Evolutionary conservation across 345 rosid genomes (phyloP), one percentile per base, ranked within the genome.

Genomic region (Citrus reticulata): DNA sequence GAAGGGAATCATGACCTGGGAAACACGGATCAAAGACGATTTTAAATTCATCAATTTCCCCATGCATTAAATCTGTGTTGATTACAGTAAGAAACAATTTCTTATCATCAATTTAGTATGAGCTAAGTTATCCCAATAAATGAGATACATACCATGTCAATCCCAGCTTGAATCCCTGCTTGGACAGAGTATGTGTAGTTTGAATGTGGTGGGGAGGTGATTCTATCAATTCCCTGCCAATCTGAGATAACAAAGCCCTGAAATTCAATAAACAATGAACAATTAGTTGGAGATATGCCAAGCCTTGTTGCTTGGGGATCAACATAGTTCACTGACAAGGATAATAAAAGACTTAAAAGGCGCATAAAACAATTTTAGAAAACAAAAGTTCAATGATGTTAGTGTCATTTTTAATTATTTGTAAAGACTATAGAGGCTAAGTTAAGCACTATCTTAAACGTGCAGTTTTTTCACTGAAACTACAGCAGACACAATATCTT

Each of bases 231-330:
- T 14, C 99, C 98, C 83, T 93, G 84, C 98, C 99, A 95, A 85
- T 95, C 99, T 25, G 99, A 93, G 72, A 93, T 94, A 69, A 94
- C 95, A 83, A 96, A 94, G 73, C 99, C 97, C 98, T 96, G 88
- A 80, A 82, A 85, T 77, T 72, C 75, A 76, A 57, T 64, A 32
- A 51, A 70, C 46, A 73, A 75, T 25, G 5, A 25, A 14, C 65
- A 73, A 40, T 79, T 62, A 83, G 76, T 73, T 79, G 39, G 66
- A 51, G 32, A 61, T 68, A 63, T 22, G 74, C 60, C 46, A 78
- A 55, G 72, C 65, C 19, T 13, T 5, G 22, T 10, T 11, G 25
- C 68, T 39, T 17, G 4, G 6, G 29, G n/a, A 49, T 51, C 25
- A 17, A 13, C 7, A 39, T 29, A 57, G 27, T 9, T 67, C 27